Conservation (phyloP, 2,329 filamentous ascomycete genomes). For the Calonectria montana region DNA sequence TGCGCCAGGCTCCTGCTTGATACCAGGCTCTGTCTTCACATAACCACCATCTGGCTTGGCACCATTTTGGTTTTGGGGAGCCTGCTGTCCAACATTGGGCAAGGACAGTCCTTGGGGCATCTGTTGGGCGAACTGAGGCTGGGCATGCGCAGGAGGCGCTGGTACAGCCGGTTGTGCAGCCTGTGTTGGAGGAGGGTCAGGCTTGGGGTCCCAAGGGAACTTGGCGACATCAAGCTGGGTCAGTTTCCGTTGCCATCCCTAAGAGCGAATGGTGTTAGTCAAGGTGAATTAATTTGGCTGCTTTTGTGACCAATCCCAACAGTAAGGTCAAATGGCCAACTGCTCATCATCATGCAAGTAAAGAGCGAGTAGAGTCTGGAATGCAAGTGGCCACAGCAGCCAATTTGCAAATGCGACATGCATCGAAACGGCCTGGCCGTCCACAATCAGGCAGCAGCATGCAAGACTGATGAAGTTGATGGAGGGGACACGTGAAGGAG, state of each 20-base stretch:
- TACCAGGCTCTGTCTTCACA: conserved; percentile 61
- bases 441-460: conserved; percentile 8
- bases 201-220: conserved; percentile 96
- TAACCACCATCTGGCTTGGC: conserved; percentile 56
- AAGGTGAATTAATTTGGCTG: background rate
- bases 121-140: conserved; percentile 48
- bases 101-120: conserved; percentile 43
- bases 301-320: background rate
- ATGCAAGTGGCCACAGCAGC: background rate
- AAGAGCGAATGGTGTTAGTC: conserved; percentile 37
- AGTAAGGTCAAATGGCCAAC: background rate
- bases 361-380: background rate
- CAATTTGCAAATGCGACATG: background rate
- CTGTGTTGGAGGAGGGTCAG: conserved; percentile 64
- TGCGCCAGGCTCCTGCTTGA: conserved; percentile 58
- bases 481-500: conserved; percentile 22
- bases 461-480: conserved; percentile 16
- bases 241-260: conserved; percentile 97
- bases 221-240: conserved; percentile 84
- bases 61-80: conserved; percentile 46
- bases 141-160: conserved; percentile 41
- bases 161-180: conserved; percentile 43
- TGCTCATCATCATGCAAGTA: background rate
- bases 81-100: conserved; percentile 45
- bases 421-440: background rate